Evolutionary conservation across 2,329 filamentous ascomycete species (phyloP).

Genomic region (Camptophora hylomeconis): DNA sequence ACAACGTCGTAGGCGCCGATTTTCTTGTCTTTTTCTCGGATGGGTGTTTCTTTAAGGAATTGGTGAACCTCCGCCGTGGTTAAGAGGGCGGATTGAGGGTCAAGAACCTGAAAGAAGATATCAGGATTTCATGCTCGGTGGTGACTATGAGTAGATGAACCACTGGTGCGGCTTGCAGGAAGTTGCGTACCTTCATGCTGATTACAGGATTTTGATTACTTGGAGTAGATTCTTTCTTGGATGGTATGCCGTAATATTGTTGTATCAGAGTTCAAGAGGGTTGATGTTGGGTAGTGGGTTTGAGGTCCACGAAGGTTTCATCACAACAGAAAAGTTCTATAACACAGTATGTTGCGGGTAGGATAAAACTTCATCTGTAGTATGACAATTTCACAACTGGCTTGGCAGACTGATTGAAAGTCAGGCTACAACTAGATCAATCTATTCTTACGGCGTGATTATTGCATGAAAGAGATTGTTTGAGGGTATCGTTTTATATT

Average conservation of each 20-base stretch:
- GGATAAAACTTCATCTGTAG: too few relatives aligned
- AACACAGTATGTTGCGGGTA: too few relatives aligned
- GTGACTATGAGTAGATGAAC: conserved; percentile 1
- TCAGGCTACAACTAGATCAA: too few relatives aligned
- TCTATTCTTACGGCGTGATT: too few relatives aligned
- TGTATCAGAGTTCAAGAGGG: too few relatives aligned
- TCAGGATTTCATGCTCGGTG: not conserved
- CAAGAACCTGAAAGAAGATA: conserved; percentile 23
- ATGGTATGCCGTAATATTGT: not conserved
- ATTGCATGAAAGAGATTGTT: too few relatives aligned
- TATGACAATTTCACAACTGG: too few relatives aligned
- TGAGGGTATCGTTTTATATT: too few relatives aligned
- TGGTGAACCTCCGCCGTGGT: conserved; percentile 32
- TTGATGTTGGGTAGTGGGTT: too few relatives aligned
- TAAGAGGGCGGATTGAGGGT: conserved; percentile 31
- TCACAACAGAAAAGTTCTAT: too few relatives aligned
- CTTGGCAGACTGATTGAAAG: too few relatives aligned
- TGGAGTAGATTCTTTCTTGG: not conserved
- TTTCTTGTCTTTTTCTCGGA: conserved; percentile 18
- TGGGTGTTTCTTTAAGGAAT: conserved; percentile 28
- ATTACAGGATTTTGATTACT: not conserved
- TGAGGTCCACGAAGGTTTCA: too few relatives aligned
- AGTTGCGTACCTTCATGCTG: conserved; percentile 7
- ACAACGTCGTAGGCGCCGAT: conserved; percentile 22
- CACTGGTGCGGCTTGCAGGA: not conserved